Conservation (phyloP, 371 early-diverging fungal species). For the Chytridiales sp. region DNA sequence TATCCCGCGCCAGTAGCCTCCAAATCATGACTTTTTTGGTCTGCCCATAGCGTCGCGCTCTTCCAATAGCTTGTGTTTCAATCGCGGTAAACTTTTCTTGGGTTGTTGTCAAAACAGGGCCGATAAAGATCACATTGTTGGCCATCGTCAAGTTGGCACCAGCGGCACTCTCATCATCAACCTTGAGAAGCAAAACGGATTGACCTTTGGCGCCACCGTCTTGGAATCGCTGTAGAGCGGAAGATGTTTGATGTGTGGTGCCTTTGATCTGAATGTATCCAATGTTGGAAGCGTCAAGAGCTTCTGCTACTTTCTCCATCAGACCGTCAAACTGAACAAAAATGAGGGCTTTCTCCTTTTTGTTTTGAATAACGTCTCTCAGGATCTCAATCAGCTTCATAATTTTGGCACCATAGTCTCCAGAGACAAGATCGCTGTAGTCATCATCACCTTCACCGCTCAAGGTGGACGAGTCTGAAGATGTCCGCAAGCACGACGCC, state of each 20-base stretch:
- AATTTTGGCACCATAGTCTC: constrained; percentile 38
- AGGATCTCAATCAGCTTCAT: constrained; percentile 25
- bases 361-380: constrained; percentile 5
- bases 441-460: constrained; percentile 7
- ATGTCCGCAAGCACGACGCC: constrained; percentile 22
- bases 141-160: constrained; percentile 45
- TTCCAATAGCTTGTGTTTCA: constrained; percentile 44
- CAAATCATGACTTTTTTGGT: constrained; percentile 31
- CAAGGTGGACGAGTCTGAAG: background rate
- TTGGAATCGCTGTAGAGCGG: constrained; percentile 31
- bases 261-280: constrained; percentile 32
- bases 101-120: constrained; percentile 29
- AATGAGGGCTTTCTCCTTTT: constrained; percentile 32
- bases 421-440: constrained; percentile 1
- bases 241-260: constrained; percentile 19
- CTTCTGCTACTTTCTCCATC: constrained; percentile 36
- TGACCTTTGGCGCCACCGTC: constrained; percentile 1
- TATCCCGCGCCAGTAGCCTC: constrained; percentile 31
- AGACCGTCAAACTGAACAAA: constrained; percentile 46
- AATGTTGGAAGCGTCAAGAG: constrained; percentile 29
- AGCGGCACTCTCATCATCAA: constrained; percentile 36
- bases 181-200: constrained; percentile 37
- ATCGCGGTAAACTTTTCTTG: constrained; percentile 30
- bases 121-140: constrained; percentile 42
- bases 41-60: constrained; percentile 42